Conservation (phyloP, 2,329 filamentous ascomycete species). For the Colletotrichum neosansevieriae region DNA sequence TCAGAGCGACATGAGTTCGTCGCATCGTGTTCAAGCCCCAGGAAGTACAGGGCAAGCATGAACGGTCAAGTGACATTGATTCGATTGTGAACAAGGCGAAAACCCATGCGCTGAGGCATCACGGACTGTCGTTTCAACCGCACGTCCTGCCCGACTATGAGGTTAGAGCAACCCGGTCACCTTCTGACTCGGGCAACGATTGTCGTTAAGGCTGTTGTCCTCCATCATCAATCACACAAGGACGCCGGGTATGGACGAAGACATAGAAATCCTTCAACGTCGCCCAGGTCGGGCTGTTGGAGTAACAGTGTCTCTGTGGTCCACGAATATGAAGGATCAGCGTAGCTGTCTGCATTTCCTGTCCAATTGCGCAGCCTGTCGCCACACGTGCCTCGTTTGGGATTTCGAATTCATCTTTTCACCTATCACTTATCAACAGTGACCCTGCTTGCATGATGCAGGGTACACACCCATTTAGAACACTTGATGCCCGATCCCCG, state of each 20-base stretch:
- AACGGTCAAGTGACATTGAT: conserved; percentile 16
- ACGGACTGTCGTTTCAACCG: neutral
- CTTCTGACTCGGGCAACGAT: conserved; percentile 13
- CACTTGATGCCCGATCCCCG: too few relatives aligned
- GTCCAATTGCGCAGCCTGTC: too few relatives aligned
- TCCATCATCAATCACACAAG: neutral
- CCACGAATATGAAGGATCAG: neutral
- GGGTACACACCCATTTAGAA: too few relatives aligned
- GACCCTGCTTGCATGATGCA: too few relatives aligned
- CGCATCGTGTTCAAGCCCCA: conserved; percentile 7
- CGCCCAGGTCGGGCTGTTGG: neutral
- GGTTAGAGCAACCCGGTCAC: neutral
- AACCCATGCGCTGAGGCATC: conserved; percentile 9
- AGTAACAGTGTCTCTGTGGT: neutral
- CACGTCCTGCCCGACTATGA: conserved; percentile 2
- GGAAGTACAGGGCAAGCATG: conserved; percentile 11
- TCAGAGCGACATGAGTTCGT: conserved; percentile 14
- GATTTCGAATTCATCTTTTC: too few relatives aligned
- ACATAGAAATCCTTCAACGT: neutral
- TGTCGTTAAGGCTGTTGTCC: conserved; percentile 8
- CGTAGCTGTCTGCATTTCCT: neutral
- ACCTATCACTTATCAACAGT: too few relatives aligned
- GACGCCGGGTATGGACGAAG: neutral
- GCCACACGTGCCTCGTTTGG: too few relatives aligned
- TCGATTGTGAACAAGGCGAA: conserved; percentile 13